Conservation (phyloP, 1,284 basidiomycete species). For the Rhodotorula mucilaginosa region DNA sequence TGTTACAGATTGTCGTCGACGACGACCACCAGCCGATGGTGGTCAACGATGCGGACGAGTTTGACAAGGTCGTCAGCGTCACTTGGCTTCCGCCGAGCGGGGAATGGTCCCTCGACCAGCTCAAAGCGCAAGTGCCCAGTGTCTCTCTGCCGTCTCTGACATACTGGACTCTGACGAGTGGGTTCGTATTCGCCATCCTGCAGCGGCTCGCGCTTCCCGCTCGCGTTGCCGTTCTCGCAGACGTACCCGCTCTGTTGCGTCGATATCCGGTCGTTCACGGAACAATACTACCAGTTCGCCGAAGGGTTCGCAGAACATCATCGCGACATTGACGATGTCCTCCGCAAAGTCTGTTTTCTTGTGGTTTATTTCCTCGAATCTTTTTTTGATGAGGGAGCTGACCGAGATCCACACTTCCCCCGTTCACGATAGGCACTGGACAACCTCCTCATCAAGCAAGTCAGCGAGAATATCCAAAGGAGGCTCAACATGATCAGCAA, state of each 20-base stretch:
- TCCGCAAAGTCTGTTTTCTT: conserved; percentile 67
- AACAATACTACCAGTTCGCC: conserved; percentile 94
- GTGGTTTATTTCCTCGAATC: background rate
- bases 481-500: conserved; percentile 69
- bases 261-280: conserved; percentile 90
- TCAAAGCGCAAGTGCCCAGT: conserved; percentile 30
- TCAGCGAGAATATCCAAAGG: conserved; percentile 68
- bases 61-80: conserved; percentile 71
- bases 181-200: too few relatives aligned
- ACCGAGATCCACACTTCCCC: background rate
- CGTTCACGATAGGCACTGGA: conserved; percentile 69
- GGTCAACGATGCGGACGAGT: conserved; percentile 68
- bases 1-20: conserved; percentile 69
- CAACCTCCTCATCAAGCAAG: conserved; percentile 73
- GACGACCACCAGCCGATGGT: conserved; percentile 93
- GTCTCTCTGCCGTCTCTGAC: background rate
- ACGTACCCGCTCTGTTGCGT: conserved; percentile 93
- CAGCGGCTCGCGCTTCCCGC: conserved; percentile 65
- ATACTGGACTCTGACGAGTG: background rate
- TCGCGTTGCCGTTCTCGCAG: conserved; percentile 87
- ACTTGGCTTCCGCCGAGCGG: conserved; percentile 78
- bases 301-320: conserved; percentile 91
- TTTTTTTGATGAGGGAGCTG: background rate
- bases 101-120: conserved; percentile 36
- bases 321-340: conserved; percentile 84